Percentiles rank a stretch among this genome's conserved stretches.
These are phyloP conservation scores for Tylopilus felleus DNA, from an alignment of 768 basidiomycete species.

Conservation along the genomic window DNA sequence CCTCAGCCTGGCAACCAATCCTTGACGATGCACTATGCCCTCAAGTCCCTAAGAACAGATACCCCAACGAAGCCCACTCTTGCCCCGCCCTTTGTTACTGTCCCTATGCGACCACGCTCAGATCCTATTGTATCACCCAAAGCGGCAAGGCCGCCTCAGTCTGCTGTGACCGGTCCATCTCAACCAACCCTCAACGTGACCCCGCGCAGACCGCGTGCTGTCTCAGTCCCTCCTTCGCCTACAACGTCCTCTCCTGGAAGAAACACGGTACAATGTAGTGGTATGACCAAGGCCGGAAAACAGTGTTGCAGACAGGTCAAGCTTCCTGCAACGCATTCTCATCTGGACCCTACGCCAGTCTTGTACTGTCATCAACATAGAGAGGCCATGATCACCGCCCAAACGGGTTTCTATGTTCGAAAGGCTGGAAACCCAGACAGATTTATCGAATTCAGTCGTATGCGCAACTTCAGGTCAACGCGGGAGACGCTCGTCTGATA, in stretches of 20 bases:
- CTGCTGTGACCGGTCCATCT: constrained; percentile 4
- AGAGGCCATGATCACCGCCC: constrained; percentile 45
- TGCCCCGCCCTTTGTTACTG: constrained; percentile 15
- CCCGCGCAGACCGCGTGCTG: constrained; percentile 20
- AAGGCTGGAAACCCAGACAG: constrained; percentile 36
- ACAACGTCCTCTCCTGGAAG: constrained; percentile 17
- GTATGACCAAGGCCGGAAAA: constrained; percentile 60
- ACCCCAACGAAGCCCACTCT: constrained; percentile 14
- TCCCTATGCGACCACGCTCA: constrained; percentile 35
- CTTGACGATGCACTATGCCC: constrained; percentile 22
- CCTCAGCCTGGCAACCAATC: constrained; percentile 24
- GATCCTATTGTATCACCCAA: constrained; percentile 21
- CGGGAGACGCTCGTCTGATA: constrained; percentile 5
- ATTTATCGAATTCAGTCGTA: constrained; percentile 61
- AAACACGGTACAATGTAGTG: constrained; percentile 50
- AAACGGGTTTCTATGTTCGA: constrained; percentile 56
- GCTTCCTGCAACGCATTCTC: constrained; percentile 28
- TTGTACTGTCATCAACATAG: constrained; percentile 66
- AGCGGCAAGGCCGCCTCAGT: constrained; percentile 1
- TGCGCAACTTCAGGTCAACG: constrained; percentile 11
- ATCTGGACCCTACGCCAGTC: constrained; percentile 27
- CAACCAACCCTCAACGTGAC: constrained; percentile 11
- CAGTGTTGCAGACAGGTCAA: constrained; percentile 62
- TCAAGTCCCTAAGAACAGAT: constrained; percentile 14
- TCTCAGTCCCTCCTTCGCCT: constrained; percentile 18